Conservation (phyloP, 2,329 filamentous ascomycete species). For the Monilinia vaccinii-corymbosi region DNA sequence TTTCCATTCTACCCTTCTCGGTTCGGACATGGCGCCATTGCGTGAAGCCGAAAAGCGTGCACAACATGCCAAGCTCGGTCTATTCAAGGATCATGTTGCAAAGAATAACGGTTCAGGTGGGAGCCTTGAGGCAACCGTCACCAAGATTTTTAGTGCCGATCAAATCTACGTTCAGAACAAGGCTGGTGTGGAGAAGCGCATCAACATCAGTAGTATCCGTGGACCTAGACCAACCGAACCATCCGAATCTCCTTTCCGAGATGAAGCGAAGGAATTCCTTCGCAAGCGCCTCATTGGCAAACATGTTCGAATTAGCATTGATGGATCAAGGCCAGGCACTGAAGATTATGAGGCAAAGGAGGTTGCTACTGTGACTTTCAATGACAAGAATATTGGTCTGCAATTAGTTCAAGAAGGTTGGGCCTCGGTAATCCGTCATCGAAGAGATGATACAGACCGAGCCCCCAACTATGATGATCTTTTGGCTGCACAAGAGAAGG, state of each 20-base stretch:
- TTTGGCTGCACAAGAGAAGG: constrained; percentile 68
- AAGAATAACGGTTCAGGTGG: constrained; percentile 52
- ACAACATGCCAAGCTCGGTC: constrained; percentile 63
- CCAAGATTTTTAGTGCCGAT: constrained; percentile 79
- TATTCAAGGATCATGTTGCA: constrained; percentile 74
- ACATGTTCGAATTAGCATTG: constrained; percentile 79
- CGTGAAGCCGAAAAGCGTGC: constrained; percentile 81
- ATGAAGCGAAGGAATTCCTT: constrained; percentile 93
- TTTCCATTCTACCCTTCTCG: constrained; percentile 88
- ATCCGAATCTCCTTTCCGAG: constrained; percentile 77
- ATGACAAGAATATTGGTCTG: constrained; percentile 80
- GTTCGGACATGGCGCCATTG: constrained; percentile 75
- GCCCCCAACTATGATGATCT: constrained; percentile 91
- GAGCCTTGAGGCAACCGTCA: constrained; percentile 73
- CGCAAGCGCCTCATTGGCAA: constrained; percentile 93
- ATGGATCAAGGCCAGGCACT: constrained; percentile 80
- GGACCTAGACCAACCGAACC: constrained; percentile 85
- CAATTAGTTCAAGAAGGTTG: constrained; percentile 85
- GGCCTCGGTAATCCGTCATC: constrained; percentile 87
- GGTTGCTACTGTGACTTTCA: constrained; percentile 77
- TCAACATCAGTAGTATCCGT: constrained; percentile 86
- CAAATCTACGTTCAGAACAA: constrained; percentile 82
- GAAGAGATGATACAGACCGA: constrained; percentile 88
- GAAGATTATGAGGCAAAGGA: constrained; percentile 93
- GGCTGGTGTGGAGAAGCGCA: constrained; percentile 74